Evolutionary conservation across 805 yeast genomes (phyloP).

Genomic region (Komagataella mondaviorum): DNA sequence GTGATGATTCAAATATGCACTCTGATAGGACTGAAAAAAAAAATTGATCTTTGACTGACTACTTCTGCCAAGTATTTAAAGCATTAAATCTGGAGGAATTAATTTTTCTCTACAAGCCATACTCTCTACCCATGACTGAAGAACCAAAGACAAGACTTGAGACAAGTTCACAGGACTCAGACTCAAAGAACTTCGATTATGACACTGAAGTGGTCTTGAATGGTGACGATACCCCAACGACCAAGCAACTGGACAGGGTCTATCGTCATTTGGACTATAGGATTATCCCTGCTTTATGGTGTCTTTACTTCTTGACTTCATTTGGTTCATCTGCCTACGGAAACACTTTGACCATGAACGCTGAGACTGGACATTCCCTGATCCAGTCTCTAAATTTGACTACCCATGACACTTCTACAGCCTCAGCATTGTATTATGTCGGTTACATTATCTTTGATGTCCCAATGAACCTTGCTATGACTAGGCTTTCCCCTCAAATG

Average conservation of each 20-base stretch:
- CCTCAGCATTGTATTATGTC: constrained; percentile 71
- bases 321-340: constrained; percentile 73
- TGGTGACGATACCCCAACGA: not conserved
- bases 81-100: not conserved
- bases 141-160: not conserved
- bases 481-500: constrained; percentile 69
- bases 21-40: not conserved
- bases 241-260: constrained; percentile 31
- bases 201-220: not conserved
- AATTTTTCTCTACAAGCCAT: not conserved
- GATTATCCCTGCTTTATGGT: constrained; percentile 77
- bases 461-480: constrained; percentile 81
- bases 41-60: not conserved
- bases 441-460: constrained; percentile 77
- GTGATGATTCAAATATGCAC: not conserved
- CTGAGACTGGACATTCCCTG: constrained; percentile 45
- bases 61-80: not conserved
- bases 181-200: not conserved
- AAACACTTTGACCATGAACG: constrained; percentile 69
- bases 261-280: constrained; percentile 54
- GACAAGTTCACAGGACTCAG: not conserved
- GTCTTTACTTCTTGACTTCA: constrained; percentile 63
- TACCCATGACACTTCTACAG: constrained; percentile 50
- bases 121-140: not conserved
- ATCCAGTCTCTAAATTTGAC: constrained; percentile 34